A percentile compares a stretch with the other conserved stretches of the same genome.
Conservation (phyloP, 1,284 basidiomycete genomes). For the Ustilago xerochloae region DNA sequence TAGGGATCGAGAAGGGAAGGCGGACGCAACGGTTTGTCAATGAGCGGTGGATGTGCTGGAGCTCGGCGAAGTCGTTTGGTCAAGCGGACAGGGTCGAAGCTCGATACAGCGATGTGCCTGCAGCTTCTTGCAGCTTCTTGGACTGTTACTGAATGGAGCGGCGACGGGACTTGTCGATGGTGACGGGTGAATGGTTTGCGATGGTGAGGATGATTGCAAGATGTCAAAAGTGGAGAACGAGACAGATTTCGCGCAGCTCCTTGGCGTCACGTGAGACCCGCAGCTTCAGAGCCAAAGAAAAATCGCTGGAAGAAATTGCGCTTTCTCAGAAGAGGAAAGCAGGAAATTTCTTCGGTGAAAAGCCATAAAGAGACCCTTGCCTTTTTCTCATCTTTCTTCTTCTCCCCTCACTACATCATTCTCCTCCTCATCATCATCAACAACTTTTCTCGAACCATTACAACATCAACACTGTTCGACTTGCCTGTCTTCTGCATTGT, state of each 20-base stretch:
- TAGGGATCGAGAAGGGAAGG: too few species aligned
- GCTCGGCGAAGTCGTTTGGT: too few species aligned
- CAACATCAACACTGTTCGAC: background rate
- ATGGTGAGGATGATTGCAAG: conserved; percentile 1
- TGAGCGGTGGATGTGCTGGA: too few species aligned
- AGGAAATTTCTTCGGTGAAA: background rate
- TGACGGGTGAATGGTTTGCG: background rate
- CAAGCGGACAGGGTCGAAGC: too few species aligned
- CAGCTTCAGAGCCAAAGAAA: conserved; percentile 4
- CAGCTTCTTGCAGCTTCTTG: too few species aligned
- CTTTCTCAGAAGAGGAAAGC: background rate
- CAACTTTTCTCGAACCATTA: conserved; percentile 6
- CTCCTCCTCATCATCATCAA: background rate
- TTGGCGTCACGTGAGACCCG: conserved; percentile 35
- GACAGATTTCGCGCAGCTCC: conserved; percentile 1
- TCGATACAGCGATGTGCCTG: too few species aligned
- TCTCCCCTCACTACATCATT: background rate
- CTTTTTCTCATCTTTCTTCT: background rate
- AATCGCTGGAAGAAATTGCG: conserved; percentile 6
- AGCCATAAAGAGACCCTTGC: background rate
- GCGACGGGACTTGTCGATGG: background rate
- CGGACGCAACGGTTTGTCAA: too few species aligned
- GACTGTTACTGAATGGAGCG: background rate
- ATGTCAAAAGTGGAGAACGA: conserved; percentile 36
- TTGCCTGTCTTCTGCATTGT: background rate